These are phyloP conservation scores for Fusarium sarcochroum DNA, from an alignment of 2,329 filamentous ascomycete genomes.

Conservation along the genomic window DNA sequence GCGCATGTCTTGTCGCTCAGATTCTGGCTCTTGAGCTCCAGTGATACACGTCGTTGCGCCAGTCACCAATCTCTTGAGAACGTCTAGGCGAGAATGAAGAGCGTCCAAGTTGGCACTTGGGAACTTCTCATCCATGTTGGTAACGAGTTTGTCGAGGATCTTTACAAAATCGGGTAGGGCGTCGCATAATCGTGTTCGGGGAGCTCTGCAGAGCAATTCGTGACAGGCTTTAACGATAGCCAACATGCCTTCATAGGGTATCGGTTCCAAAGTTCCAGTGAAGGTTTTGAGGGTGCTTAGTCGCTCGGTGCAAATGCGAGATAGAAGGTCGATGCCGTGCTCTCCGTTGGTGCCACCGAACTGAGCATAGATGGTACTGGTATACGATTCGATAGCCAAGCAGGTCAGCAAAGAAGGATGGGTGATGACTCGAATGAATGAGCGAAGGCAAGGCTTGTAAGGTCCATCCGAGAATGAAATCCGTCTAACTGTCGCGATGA, in stretches of 20 bases:
- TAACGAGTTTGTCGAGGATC: neutral
- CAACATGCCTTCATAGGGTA: neutral
- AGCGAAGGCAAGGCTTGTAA: neutral
- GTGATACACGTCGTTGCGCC: neutral
- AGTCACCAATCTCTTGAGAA: conserved; percentile 10
- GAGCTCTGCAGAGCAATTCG: conserved; percentile 9
- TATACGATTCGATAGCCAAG: conserved; percentile 53
- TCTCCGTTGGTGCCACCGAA: conserved; percentile 51
- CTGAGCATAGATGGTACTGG: conserved; percentile 51
- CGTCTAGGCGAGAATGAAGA: neutral
- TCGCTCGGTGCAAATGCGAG: neutral
- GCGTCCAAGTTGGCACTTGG: neutral
- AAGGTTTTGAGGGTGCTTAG: no score
- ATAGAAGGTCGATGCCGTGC: conserved; percentile 46
- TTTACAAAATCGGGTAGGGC: neutral
- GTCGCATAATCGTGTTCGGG: conserved; percentile 5
- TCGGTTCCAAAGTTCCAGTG: neutral
- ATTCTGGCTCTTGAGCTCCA: neutral
- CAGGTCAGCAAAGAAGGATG: neutral
- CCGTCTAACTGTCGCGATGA: neutral
- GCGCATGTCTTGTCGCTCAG: neutral
- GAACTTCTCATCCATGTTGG: neutral
- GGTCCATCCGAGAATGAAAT: no score
- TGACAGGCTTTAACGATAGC: neutral
- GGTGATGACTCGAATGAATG: neutral